These are phyloP conservation scores for Cordia subcordata DNA, from an alignment of 257 asterid species.

Conservation along the genomic window DNA sequence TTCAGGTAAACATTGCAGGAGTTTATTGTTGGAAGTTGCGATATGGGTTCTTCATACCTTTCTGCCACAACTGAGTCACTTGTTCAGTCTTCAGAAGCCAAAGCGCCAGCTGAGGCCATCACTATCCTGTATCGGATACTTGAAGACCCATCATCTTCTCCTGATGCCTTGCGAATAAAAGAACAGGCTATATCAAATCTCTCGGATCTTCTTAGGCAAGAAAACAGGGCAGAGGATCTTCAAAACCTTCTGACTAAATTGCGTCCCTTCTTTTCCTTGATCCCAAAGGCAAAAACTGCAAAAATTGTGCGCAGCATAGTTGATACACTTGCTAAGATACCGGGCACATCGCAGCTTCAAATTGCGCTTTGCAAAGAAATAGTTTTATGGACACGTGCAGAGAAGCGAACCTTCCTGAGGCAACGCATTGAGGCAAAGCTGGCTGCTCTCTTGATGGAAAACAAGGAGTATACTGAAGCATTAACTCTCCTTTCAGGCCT, in stretches of 20 bases:
- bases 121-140: slow-evolving; percentile 41
- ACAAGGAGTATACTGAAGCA: not conserved
- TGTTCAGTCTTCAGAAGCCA: slow-evolving; percentile 39
- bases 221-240: slow-evolving; percentile 51
- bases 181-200: slow-evolving; percentile 49
- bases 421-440: slow-evolving; percentile 59
- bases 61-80: slow-evolving; percentile 53
- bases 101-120: slow-evolving; percentile 46
- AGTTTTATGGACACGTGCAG: slow-evolving; percentile 56
- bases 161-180: slow-evolving; percentile 51
- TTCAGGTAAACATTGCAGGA: not conserved
- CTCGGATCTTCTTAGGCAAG: slow-evolving; percentile 51
- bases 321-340: slow-evolving; percentile 57
- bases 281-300: slow-evolving; percentile 71
- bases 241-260: slow-evolving; percentile 37
- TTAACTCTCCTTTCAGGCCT: slow-evolving; percentile 52
- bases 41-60: slow-evolving; percentile 34
- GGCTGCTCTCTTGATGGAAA: slow-evolving; percentile 33
- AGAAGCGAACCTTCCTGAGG: slow-evolving; percentile 12
- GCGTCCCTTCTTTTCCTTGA: slow-evolving; percentile 54
- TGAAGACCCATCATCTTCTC: slow-evolving; percentile 49
- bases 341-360: slow-evolving; percentile 55
- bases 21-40: too few species aligned
- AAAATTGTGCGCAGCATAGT: slow-evolving; percentile 49
- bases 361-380: slow-evolving; percentile 61